A percentile compares a stretch with the other conserved stretches of the same genome.
These are phyloP conservation scores for Kodamaea sp. DNA, from an alignment of 1,139 yeast genomes.

Conservation along the genomic window DNA sequence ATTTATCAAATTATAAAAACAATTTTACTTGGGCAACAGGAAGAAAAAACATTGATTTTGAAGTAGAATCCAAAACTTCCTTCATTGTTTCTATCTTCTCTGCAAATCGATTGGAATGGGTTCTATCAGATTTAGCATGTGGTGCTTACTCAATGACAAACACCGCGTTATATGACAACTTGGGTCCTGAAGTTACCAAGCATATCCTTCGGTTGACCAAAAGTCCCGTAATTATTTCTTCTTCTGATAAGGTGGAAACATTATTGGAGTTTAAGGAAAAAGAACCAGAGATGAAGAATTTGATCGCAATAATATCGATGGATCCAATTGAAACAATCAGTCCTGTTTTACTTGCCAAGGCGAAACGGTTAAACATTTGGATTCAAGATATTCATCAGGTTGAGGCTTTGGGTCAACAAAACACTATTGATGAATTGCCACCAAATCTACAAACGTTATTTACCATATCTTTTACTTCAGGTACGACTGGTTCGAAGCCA, in stretches of 20 bases:
- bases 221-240: slow-evolving; percentile 34
- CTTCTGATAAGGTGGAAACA: slow-evolving; percentile 27
- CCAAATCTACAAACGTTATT: slow-evolving; percentile 30
- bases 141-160: slow-evolving; percentile 33
- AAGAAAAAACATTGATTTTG: slow-evolving; percentile 7
- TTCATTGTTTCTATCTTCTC: slow-evolving; percentile 35
- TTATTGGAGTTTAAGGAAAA: slow-evolving; percentile 27
- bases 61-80: slow-evolving; percentile 18
- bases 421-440: slow-evolving; percentile 16
- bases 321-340: slow-evolving; percentile 22
- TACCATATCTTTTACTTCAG: slow-evolving; percentile 42
- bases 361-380: slow-evolving; percentile 11
- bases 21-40: slow-evolving; percentile 5
- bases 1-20: slow-evolving; percentile 17
- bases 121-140: slow-evolving; percentile 37
- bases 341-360: slow-evolving; percentile 4
- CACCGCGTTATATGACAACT: slow-evolving; percentile 41
- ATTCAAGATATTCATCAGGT: slow-evolving; percentile 17
- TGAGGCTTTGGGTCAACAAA: slow-evolving; percentile 15
- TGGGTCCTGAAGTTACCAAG: slow-evolving; percentile 34
- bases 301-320: slow-evolving; percentile 34
- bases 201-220: slow-evolving; percentile 33
- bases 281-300: slow-evolving; percentile 20
- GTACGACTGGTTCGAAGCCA: slow-evolving; percentile 41
- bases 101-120: slow-evolving; percentile 39